Percentiles rank a stretch among this genome's conserved stretches.
Evolutionary conservation across 148 eudicot species (phyloP).

Genomic region (Linanthus parryae): DNA sequence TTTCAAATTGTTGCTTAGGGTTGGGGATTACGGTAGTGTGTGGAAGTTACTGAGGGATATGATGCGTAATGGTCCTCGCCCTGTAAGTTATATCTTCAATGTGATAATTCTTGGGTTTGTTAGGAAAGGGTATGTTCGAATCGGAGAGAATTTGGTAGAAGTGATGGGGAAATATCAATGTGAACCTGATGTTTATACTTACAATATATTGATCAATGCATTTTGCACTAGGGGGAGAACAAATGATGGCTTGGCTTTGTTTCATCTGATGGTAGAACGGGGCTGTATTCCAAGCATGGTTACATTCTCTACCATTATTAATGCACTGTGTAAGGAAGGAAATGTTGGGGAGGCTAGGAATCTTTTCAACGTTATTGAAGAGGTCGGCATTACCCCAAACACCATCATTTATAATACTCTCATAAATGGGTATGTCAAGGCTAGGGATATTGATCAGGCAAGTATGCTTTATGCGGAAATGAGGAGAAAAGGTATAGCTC

Average conservation of each 20-base stretch:
- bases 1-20: slow-evolving; percentile 52
- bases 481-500: slow-evolving; percentile 50
- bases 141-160: slow-evolving; percentile 60
- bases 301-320: slow-evolving; percentile 53
- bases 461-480: slow-evolving; percentile 59
- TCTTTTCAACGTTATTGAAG: slow-evolving; percentile 43
- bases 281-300: slow-evolving; percentile 49
- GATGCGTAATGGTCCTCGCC: slow-evolving; percentile 59
- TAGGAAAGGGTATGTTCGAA: slow-evolving; percentile 46
- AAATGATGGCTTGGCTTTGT: slow-evolving; percentile 43
- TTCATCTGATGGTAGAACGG: slow-evolving; percentile 54
- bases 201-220: slow-evolving; percentile 75
- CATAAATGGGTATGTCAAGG: slow-evolving; percentile 82
- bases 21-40: slow-evolving; percentile 74
- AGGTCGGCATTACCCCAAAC: slow-evolving; percentile 42
- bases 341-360: slow-evolving; percentile 61
- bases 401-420: slow-evolving; percentile 53
- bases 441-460: slow-evolving; percentile 61
- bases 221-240: slow-evolving; percentile 65
- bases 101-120: slow-evolving; percentile 72
- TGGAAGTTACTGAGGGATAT: slow-evolving; percentile 87
- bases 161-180: slow-evolving; percentile 58
- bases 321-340: slow-evolving; percentile 79
- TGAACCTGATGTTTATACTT: slow-evolving; percentile 58
- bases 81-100: slow-evolving; percentile 41